Evolutionary conservation across 768 basidiomycete genomes (phyloP), one percentile per base, ranked within the genome.

Genomic region (Mycena rosella): DNA sequence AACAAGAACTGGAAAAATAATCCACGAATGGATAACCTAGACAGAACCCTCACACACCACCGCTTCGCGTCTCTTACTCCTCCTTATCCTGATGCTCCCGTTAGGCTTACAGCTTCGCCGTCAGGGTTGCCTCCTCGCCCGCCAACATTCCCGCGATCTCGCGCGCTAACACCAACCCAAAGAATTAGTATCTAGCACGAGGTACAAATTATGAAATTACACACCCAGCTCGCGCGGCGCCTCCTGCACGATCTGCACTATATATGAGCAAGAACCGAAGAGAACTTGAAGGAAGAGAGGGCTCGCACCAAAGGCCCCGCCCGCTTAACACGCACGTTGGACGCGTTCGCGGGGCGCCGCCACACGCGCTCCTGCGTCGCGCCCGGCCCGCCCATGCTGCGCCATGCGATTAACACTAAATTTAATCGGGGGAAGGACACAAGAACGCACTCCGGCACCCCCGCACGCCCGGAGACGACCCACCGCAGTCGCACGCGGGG

Each of bases 401-500:
- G 3, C n/a, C n/a, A n/a, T 29, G n/a, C 3, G 15, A 42, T 26
- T 34, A 27, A 34, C n/a, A n/a, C n/a, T 52, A 17, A 26, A n/a
- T n/a, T 11, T 0, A 18, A 40, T 15, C 38, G 17, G 18, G n/a
- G 22, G 47, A 32, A 38, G 1, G n/a, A n/a, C n/a, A n/a, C n/a
- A 59, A 47, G 27, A 48, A 78, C 82, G 63, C 66, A 83, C 84
- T 81, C 79, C 6, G 69, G 68, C 14, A 77, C 73, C 7, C 79
- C 78, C 34, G 74, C 68, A 53, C 74, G 74, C 8, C 86, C 87
- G 11, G 88, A 88, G 61, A 91, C 75, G 38, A 90, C 77, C 86
- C 87, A 92, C 29, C 81, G 76, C 58, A 92, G 62, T 49, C 82
- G 78, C 32, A 92, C 84, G 40, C 81, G 77, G 52, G 82, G 78